These are phyloP conservation scores for Salvia miltiorrhiza DNA, from an alignment of 257 asterid genomes.

Conservation along the genomic window DNA sequence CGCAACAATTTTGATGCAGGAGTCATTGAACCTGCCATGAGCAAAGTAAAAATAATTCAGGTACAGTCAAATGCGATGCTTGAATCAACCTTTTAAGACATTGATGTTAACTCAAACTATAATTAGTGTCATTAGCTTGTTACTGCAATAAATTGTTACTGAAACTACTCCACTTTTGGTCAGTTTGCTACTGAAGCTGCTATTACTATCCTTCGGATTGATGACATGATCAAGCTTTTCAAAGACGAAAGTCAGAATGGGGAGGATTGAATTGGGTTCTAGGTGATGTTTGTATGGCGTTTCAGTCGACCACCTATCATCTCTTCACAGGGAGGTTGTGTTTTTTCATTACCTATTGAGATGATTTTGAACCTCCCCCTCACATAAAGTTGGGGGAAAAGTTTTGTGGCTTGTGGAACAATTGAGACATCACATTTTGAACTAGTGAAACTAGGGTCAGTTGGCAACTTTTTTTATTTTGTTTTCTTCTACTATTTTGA, in stretches of 20 bases:
- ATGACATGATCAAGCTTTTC: slow-evolving; percentile 91
- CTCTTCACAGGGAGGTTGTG: not conserved
- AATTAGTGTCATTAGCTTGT: not conserved
- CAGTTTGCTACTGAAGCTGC: slow-evolving; percentile 99
- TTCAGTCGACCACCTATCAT: not conserved
- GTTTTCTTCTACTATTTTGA: not conserved
- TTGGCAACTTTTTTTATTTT: too few relatives aligned
- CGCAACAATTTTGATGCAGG: slow-evolving; percentile 94
- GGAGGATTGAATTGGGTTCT: slow-evolving; percentile 23
- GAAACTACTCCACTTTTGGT: not conserved
- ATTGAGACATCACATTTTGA: not conserved
- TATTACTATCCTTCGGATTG: slow-evolving; percentile 94
- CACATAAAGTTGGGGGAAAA: slow-evolving; percentile 18
- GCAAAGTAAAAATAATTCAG: slow-evolving; percentile 98
- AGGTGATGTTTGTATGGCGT: not conserved
- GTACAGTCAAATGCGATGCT: slow-evolving; percentile 27
- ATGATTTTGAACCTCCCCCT: slow-evolving; percentile 13
- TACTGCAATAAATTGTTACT: not conserved
- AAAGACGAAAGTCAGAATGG: slow-evolving; percentile 80
- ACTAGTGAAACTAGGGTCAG: too few relatives aligned
- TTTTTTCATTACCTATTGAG: not conserved
- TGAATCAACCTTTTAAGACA: not conserved
- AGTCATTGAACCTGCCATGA: slow-evolving; percentile 97
- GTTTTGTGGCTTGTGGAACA: slow-evolving; percentile 24
- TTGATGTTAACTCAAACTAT: not conserved